Percentiles rank a stretch among this genome's conserved stretches.
phyloP scores from a whole-genome alignment of 371 early-diverging fungal species.

The Rhizopus arrhizus region DNA sequence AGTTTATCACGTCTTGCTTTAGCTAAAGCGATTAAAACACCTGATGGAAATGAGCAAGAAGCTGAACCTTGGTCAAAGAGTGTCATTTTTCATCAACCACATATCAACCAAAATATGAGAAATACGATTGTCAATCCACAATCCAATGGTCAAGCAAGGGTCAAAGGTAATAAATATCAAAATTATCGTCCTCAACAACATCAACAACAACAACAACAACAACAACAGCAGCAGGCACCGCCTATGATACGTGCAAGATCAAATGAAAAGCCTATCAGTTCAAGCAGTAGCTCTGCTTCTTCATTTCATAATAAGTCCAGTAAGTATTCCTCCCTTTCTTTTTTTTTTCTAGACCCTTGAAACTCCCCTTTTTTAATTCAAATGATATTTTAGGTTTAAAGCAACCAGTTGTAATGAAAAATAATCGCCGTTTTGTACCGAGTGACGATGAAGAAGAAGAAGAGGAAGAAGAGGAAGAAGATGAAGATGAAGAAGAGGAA shows the following conservation, averaged over 20 bases:
- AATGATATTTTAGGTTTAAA: too few relatives aligned
- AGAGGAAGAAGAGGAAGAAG: conserved; percentile 17
- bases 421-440: conserved; percentile 25
- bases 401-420: conserved; percentile 7
- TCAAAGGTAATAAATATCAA: conserved; percentile 11
- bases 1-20: conserved; percentile 49
- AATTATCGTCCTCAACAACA: conserved; percentile 1
- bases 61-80: conserved; percentile 48
- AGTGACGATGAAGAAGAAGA: conserved; percentile 43
- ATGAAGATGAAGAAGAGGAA: conserved; percentile 10
- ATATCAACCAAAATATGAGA: conserved; percentile 41
- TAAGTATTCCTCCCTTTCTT: neutral
- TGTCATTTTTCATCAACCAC: conserved; percentile 52
- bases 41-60: conserved; percentile 35
- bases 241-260: conserved; percentile 18
- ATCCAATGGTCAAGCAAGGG: neutral
- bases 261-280: conserved; percentile 10
- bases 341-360: neutral
- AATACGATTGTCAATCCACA: conserved; percentile 32
- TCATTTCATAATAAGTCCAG: neutral
- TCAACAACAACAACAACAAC: too few relatives aligned
- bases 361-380: too few relatives aligned
- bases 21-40: conserved; percentile 55
- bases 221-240: neutral
- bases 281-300: neutral